Evolutionary conservation across 1,284 basidiomycete genomes (phyloP).

Genomic region (Kalmanozyma brasiliensis): DNA sequence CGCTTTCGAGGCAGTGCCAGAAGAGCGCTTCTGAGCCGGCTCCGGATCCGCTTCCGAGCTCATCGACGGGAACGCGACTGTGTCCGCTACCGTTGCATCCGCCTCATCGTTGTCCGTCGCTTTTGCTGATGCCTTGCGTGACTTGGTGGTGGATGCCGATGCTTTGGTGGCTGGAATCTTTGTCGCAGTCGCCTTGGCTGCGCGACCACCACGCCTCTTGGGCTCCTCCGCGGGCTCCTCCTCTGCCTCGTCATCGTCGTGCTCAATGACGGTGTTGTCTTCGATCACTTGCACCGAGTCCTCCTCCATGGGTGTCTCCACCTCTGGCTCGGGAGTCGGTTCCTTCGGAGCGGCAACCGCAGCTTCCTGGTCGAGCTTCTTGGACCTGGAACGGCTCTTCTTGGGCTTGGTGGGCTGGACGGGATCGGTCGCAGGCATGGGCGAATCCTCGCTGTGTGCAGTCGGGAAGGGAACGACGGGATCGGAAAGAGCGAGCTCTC

Average conservation of each 20-base stretch:
- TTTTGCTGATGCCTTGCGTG: slow-evolving; percentile 24
- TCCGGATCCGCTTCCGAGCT: slow-evolving; percentile 24
- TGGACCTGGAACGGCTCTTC: slow-evolving; percentile 34
- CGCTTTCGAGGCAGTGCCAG: slow-evolving; percentile 11
- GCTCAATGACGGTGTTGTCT: slow-evolving; percentile 31
- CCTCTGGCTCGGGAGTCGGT: slow-evolving; percentile 10
- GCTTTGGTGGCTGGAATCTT: slow-evolving; percentile 7
- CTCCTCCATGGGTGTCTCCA: slow-evolving; percentile 11
- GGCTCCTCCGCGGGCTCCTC: slow-evolving; percentile 25
- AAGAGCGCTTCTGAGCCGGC: slow-evolving; percentile 11
- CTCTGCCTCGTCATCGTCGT: slow-evolving; percentile 10
- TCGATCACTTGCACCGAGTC: slow-evolving; percentile 7
- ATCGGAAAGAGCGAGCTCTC: slow-evolving; percentile 29
- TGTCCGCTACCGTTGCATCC: neutral
- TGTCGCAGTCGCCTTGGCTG: slow-evolving; percentile 13
- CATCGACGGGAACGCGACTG: slow-evolving; percentile 22
- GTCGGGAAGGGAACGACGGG: slow-evolving; percentile 34
- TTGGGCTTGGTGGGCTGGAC: slow-evolving; percentile 19
- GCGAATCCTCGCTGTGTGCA: slow-evolving; percentile 4
- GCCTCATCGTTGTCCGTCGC: slow-evolving; percentile 4
- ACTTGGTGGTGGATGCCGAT: slow-evolving; percentile 11
- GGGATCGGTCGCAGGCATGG: slow-evolving; percentile 20
- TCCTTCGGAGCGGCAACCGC: slow-evolving; percentile 3
- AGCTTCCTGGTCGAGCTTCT: slow-evolving; percentile 31
- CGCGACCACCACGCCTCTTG: slow-evolving; percentile 17